Base-by-base conservation (phyloP, 2,329 filamentous ascomycete genomes). In the Dothideomycetes sp. region DNA sequence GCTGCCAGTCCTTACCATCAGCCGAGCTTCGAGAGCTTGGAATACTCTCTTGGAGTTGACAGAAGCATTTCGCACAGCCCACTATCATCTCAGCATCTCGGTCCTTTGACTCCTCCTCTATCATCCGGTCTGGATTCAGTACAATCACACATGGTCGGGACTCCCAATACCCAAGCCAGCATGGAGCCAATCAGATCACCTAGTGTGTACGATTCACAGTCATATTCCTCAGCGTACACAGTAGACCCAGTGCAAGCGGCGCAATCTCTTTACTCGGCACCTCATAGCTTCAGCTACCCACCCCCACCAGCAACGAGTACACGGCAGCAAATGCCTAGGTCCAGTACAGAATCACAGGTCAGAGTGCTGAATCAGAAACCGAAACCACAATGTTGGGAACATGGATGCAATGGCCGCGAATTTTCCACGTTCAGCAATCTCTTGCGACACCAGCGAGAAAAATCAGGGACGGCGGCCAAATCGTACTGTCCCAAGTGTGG, bases 341-440 rank as follows among this genome's bases (percentile, higher is more conserved):
- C 40, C 16, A 44, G 41, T 38, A 34, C n/a, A 31, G 53, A 56
- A 11, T 49, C 52, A 12, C 53, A 56, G 12, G 55, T 57, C 40
- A 50, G 58, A 16, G 55, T 60, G 9, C 48, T 58, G 23, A 59
- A 57, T 48, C 53, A 59, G 35, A 54, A 60, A 25, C 86, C 86
- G n/a, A 94, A 94, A 64, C 87, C 88, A 32, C 86, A 94, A 59
- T 95, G 89, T 63, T 96, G 85, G 84, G 89, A 95, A 46, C 89
- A 96, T 56, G 89, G 88, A 9, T 96, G 89, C 69, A 94, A 95
- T 54, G 89, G 89, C 15, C 80, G 88, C 20, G 84, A 94, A 55
- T 96, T 96, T 57, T 94, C 86, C 13, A 95, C 89, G 3, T 95
- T 95, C 59, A 94, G 87, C 73, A 95, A 95, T 58, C 74, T 95